Evolutionary conservation across 495 filamentous ascomycete species (phyloP).

Genomic region (Talaromyces liani): DNA sequence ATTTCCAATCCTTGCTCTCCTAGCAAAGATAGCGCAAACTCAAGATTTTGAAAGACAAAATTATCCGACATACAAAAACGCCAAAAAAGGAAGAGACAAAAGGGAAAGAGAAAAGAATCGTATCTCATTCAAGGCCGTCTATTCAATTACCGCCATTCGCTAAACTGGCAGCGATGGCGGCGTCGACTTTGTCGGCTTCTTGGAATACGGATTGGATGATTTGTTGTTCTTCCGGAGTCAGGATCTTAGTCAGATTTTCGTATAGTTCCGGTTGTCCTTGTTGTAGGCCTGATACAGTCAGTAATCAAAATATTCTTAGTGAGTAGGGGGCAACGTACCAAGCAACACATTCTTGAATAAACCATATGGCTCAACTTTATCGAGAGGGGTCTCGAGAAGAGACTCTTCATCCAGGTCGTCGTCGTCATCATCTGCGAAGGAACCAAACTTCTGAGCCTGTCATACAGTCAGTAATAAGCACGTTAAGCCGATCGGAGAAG

Average conservation of each 20-base stretch:
- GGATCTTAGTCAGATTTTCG: constrained; percentile 65
- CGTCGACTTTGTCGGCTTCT: constrained; percentile 62
- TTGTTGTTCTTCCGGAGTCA: constrained; percentile 73
- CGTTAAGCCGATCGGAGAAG: background rate
- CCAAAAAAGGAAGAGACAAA: background rate
- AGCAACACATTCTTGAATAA: constrained; percentile 75
- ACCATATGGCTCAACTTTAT: constrained; percentile 88
- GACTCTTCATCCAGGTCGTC: constrained; percentile 91
- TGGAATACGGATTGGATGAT: constrained; percentile 73
- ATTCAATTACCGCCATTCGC: constrained; percentile 9
- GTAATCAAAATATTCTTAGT: background rate
- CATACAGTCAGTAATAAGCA: constrained; percentile 10
- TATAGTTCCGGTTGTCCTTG: constrained; percentile 88
- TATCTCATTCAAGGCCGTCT: constrained; percentile 1
- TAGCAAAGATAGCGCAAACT: background rate
- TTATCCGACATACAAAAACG: constrained; percentile 1
- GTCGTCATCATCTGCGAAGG: constrained; percentile 60
- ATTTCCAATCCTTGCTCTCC: background rate
- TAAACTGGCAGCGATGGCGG: constrained; percentile 22
- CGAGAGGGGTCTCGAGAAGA: constrained; percentile 85
- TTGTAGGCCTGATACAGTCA: constrained; percentile 60
- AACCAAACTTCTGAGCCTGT: constrained; percentile 75
- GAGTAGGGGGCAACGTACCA: constrained; percentile 51
- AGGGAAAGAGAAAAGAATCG: background rate
- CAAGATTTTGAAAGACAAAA: background rate